Base-by-base conservation (phyloP, 208 protist genomes). In the Lotmaria passim region DNA sequence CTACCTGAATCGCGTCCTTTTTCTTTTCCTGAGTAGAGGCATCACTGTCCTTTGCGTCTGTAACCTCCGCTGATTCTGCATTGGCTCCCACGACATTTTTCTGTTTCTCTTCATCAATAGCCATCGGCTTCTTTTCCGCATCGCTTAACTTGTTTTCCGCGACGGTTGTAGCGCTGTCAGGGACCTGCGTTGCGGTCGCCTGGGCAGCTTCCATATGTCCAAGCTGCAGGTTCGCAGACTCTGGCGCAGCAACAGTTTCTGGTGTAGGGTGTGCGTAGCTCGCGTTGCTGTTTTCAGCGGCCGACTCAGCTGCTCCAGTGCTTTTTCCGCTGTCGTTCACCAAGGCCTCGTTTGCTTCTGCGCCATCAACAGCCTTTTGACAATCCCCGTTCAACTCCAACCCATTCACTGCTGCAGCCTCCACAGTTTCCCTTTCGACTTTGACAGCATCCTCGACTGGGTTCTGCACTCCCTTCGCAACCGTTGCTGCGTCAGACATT, bases 401-500 rank as follows among this genome's bases (percentile, higher is more conserved):
- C 5, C 38, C 17, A 38, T 28, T 31, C 2, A 33, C 43, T 12
- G 4, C 10, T 0, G 38, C 56, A 17, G 21, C 12, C 11, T 48
- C 23, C 5, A 7, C 34, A 38, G 7, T 33, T 5, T 14, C 11
- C 38, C 48, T 38, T 19, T 44, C 38, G 0, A 7, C 38, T 7
- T 0, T 7, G 0, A 30, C n/a, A 21, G 24, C 10, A 4, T 34
- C 24, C 24, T 47, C 56, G 3, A n/a, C 15, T 8, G 56, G 17
- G 14, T 21, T 26, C 7, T 44, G n/a, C 23, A 21, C 56, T 61
- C 33, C 56, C 4, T 34, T 61, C 5, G 14, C 56, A 21, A 23
- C 38, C n/a, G 34, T 33, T 33, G n/a, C 38, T 48, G 56, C 12
- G 24, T 61, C 38, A 17, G 56, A 61, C 56, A 61, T 61, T 61